Evolutionary conservation across 176 grass and related monocot species (phyloP).

Genomic region (Hsuehochloa calcarea): DNA sequence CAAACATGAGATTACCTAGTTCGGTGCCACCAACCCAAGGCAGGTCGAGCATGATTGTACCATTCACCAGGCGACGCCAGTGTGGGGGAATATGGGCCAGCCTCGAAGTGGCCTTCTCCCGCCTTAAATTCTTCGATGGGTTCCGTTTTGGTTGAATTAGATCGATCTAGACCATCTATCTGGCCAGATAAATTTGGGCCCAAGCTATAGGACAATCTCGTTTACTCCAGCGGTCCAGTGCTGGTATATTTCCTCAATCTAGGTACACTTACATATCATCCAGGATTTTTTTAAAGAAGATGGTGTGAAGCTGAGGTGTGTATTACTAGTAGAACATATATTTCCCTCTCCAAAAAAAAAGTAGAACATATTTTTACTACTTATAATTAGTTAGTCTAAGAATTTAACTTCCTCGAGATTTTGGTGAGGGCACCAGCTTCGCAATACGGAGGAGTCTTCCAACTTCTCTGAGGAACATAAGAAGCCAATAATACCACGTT

Average conservation of each 20-base stretch:
- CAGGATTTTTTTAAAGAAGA: background rate
- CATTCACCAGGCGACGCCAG: background rate
- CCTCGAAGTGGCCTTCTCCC: background rate
- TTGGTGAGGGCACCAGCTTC: too few relatives aligned
- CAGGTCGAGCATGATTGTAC: background rate
- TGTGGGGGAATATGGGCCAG: background rate
- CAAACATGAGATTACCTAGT: background rate
- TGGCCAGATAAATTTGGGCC: background rate
- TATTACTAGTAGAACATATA: too few relatives aligned
- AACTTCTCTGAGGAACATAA: too few relatives aligned
- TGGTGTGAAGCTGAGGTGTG: background rate
- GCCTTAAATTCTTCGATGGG: background rate
- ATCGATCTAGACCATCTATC: background rate
- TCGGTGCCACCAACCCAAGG: background rate
- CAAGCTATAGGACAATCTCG: background rate
- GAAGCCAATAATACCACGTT: too few relatives aligned
- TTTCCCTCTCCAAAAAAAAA: background rate
- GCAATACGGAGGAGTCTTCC: too few relatives aligned
- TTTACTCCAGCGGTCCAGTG: background rate
- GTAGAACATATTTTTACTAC: background rate
- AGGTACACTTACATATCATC: background rate
- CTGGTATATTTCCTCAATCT: background rate
- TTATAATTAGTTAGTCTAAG: background rate
- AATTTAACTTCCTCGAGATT: background rate
- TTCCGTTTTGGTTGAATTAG: background rate